Evolutionary conservation across 805 yeast genomes (phyloP).

Genomic region (Allodekkera sacchari): DNA sequence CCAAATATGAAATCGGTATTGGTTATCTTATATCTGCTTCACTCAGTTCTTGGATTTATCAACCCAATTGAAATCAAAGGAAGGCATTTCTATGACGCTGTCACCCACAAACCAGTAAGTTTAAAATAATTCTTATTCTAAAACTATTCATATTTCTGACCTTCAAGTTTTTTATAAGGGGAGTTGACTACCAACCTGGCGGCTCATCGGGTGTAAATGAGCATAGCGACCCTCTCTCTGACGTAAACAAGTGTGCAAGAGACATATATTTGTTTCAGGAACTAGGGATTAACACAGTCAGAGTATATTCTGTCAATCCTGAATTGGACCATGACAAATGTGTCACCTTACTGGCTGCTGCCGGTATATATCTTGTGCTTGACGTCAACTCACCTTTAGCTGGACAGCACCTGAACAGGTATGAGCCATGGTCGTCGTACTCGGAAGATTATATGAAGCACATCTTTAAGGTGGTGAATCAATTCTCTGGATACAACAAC

Average conservation of each 20-base stretch:
- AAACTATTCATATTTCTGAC: not conserved
- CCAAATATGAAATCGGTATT: not conserved
- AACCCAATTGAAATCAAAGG: constrained; percentile 65
- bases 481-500: constrained; percentile 77
- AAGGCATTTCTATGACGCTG: constrained; percentile 66
- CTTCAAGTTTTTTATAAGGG: constrained; percentile 61
- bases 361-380: constrained; percentile 84
- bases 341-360: constrained; percentile 84
- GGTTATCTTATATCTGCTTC: not conserved
- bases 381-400: constrained; percentile 86
- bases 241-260: constrained; percentile 64
- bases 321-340: constrained; percentile 77
- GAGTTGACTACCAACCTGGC: constrained; percentile 95
- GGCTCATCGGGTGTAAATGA: constrained; percentile 72
- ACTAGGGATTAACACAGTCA: constrained; percentile 76
- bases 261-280: constrained; percentile 76
- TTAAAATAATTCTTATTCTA: not conserved
- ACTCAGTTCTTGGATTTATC: constrained; percentile 6
- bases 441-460: constrained; percentile 63
- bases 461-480: constrained; percentile 70
- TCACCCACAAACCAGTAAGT: constrained; percentile 63
- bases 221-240: constrained; percentile 66
- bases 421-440: constrained; percentile 90
- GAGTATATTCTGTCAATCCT: constrained; percentile 85
- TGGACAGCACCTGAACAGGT: constrained; percentile 74